Base-by-base conservation (phyloP, 331 rosid species). In the Prunus yedoensis region DNA sequence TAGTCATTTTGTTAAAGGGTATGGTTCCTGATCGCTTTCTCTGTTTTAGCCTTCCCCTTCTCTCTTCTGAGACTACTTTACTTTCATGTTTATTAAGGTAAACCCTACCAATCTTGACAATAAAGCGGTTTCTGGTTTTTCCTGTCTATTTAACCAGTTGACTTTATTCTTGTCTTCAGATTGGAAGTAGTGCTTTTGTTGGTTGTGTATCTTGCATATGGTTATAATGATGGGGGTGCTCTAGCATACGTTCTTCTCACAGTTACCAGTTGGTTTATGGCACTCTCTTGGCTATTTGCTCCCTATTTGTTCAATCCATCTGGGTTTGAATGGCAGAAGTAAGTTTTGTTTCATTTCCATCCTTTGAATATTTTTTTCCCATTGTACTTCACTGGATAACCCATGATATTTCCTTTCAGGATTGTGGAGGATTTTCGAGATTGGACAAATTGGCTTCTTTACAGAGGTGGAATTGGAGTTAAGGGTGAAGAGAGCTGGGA, bases 401-500 rank as follows among this genome's bases (percentile, higher is more conserved):
- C 69, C n/a, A 38, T 67, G 49, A n/a, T 74, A 52, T 71, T 87
- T 79, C 68, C 64, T 78, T 74, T 27, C 72, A 94, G 99, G 91
- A 90, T 82, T 3, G 97, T 94, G 69, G 93, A 76, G 74, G 99
- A 94, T 83, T 94, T 94, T 74, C 84, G 93, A 63, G 99, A 94
- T 74, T 94, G 99, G 99, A 92, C 97, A 75, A 94, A 94, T 79
- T 94, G 99, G 99, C 93, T 94, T 74, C 91, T 94, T 63, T 92
- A 92, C 76, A 81, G 97, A 75, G 99, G 97, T 77, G 97, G 99
- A 74, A 90, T 94, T 71, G 99, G 99, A 80, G 99, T 94, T 32
- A 90, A 94, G 86, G 99, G 99, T 77, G 97, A 87, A 83, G 99
- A 94, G 88, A 94, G 99, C 81, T 94, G 99, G 99, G 99, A 94